These are phyloP conservation scores for Eucalyptus regnans DNA, from an alignment of 345 rosid genomes.

Conservation along the genomic window DNA sequence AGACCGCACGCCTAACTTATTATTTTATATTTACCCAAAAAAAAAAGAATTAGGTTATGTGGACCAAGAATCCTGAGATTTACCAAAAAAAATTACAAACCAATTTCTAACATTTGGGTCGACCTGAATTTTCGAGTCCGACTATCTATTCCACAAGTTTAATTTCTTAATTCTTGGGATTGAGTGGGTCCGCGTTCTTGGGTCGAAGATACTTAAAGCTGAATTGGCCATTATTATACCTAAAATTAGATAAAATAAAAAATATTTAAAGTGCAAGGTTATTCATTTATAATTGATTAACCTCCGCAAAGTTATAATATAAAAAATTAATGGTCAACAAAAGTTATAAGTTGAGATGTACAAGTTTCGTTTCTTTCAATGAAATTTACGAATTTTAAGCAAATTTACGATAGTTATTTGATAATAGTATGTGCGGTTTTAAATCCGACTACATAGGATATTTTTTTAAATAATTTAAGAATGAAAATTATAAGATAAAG, in stretches of 20 bases:
- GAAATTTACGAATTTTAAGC: background rate
- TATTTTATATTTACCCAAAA: background rate
- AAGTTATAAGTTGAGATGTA: background rate
- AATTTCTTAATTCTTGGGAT: background rate
- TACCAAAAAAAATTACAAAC: background rate
- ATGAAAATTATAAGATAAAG: background rate
- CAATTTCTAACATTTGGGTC: background rate
- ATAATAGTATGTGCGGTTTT: background rate
- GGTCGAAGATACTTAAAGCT: background rate
- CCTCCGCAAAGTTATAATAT: background rate
- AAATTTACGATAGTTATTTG: background rate
- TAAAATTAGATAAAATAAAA: background rate
- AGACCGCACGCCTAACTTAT: background rate
- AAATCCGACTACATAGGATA: background rate
- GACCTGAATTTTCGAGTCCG: background rate
- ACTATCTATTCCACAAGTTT: background rate
- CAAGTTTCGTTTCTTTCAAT: rapidly evolving
- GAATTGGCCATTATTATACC: background rate
- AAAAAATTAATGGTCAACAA: background rate
- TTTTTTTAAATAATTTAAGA: background rate
- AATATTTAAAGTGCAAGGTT: background rate
- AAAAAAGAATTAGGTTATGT: background rate
- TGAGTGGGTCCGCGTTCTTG: background rate
- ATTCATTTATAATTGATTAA: background rate
- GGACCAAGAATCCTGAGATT: background rate